Evolutionary conservation across 73 alveolate species (phyloP), one percentile per base, ranked within the genome.

Genomic region (Effrenium voratum): DNA sequence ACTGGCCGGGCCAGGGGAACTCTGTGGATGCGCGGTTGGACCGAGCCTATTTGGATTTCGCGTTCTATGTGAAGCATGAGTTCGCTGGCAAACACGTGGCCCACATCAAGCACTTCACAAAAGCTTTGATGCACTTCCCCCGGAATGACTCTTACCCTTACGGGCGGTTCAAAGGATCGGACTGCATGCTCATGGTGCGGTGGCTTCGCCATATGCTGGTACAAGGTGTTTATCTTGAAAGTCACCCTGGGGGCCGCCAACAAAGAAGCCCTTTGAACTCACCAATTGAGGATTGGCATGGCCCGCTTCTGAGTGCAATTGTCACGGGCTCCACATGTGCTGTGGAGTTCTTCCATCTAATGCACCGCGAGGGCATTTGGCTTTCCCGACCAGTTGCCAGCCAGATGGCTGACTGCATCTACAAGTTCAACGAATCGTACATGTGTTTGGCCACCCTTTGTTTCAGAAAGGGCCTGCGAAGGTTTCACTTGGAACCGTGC

Each of bases 321-420:
- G 13, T 87, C 52, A 47, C 43, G 34, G 95, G 50, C 2, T 36
- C 72, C 47, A 41, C 38, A 38, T 83, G 70, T 13, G 95, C 34
- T n/a, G 50, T 87, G 30, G 68, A 30, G 55, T 87, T 60, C 24
- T 87, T 87, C 38, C 95, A 87, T 38, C 38, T 45, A 49, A 34
- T 87, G 57, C 95, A 87, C 36, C 46, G 49, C 10, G 59, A 47
- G 6, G 95, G 95, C 49, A 13, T 87, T 5, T 87, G 95, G 95
- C 83, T 60, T 5, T 3, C 16, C 2, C 47, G 68, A 34, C n/a
- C 43, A 1, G 15, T 3, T 15, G 80, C 95, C 5, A 19, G 30
- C 28, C 49, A 60, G 66, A 19, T 44, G 76, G 95, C 72, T 15
- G 38, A 6, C 28, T 5, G 60, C 1, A 47, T 68, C 28, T 36